These are phyloP conservation scores for Aegilops sharonensis DNA, from an alignment of 176 grass and related monocot genomes.

Conservation along the genomic window DNA sequence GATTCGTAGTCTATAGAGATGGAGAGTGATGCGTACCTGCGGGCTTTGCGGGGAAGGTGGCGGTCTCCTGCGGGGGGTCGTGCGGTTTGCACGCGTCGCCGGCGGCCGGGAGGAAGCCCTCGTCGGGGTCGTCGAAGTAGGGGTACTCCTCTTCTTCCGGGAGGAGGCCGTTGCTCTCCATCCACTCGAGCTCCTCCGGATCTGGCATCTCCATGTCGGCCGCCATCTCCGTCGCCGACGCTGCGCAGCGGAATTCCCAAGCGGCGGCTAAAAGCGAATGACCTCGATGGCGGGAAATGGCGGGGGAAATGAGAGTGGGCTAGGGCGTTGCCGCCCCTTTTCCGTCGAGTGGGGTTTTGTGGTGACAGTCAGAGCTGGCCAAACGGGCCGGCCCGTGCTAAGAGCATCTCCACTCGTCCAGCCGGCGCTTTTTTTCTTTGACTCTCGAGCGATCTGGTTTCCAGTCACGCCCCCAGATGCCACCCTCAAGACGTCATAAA, in stretches of 20 bases:
- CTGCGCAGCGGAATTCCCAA: slow-evolving; percentile 16
- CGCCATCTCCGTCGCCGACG: slow-evolving; percentile 30
- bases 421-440: too few species aligned
- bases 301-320: not conserved
- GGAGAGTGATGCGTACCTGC: slow-evolving; percentile 3
- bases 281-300: slow-evolving; percentile 1
- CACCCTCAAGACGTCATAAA: too few species aligned
- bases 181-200: slow-evolving; percentile 81
- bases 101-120: not conserved
- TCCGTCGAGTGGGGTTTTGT: not conserved
- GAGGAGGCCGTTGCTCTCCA: slow-evolving; percentile 58
- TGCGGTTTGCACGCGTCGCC: not conserved
- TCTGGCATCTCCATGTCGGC: slow-evolving; percentile 75
- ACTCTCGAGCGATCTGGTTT: too few species aligned
- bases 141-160: slow-evolving; percentile 48
- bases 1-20: not conserved
- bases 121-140: slow-evolving; percentile 27
- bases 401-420: too few species aligned
- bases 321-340: not conserved
- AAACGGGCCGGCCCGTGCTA: too few species aligned
- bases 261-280: slow-evolving; percentile 24
- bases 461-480: too few species aligned
- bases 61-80: not conserved
- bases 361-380: too few species aligned
- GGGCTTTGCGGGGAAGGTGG: not conserved